Evolutionary conservation across 306 rosid species (phyloP).

Genomic region (Cucurbita maxima): DNA sequence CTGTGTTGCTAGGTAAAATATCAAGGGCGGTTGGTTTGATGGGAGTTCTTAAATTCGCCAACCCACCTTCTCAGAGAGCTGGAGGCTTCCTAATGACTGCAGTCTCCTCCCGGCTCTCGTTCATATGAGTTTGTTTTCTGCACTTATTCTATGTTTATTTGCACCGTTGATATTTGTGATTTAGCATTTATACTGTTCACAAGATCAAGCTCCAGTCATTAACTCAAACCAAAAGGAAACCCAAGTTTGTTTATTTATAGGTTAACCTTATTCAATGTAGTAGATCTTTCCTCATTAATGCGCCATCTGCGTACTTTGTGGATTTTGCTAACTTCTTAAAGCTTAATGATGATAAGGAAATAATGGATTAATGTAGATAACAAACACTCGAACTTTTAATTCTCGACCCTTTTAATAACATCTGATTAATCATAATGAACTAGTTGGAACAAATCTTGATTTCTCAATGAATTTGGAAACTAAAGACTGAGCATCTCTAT

Average conservation of each 20-base stretch:
- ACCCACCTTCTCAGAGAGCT: background rate
- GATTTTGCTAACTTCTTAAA: background rate
- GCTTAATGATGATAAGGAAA: background rate
- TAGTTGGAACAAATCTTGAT: background rate
- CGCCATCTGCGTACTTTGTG: background rate
- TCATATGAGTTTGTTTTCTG: background rate
- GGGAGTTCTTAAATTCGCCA: background rate
- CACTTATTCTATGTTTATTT: background rate
- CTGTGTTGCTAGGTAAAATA: background rate
- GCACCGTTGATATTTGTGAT: background rate
- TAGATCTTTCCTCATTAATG: background rate
- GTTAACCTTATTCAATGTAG: background rate
- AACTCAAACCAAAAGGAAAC: background rate
- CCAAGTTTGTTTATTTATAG: background rate
- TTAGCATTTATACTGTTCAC: conserved; percentile 4
- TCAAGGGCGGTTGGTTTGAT: background rate
- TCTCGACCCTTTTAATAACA: background rate
- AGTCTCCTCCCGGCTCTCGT: background rate
- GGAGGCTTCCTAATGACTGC: background rate
- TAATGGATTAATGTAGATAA: background rate
- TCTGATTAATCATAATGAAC: background rate
- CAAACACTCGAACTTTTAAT: background rate
- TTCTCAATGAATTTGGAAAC: conserved; percentile 1
- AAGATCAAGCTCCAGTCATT: background rate
- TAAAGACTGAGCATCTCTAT: background rate